phyloP scores from a whole-genome alignment of 352 stramenopile species.

The Globisporangium radiosum region DNA sequence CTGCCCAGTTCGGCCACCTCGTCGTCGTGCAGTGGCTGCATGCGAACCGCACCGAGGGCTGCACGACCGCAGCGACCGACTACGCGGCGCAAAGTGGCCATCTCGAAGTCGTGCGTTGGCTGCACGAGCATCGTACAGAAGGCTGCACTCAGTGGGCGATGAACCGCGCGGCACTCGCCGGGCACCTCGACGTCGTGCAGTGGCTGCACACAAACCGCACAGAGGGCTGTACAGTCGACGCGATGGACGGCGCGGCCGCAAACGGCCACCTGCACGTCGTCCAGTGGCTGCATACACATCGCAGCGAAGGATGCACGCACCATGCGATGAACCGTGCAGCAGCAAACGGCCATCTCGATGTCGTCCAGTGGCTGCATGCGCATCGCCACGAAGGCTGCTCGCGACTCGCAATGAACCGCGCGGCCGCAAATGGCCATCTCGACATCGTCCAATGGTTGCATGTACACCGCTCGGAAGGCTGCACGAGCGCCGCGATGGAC shows the following conservation, averaged over 20 bases:
- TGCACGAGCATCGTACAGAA: slow-evolving; percentile 3
- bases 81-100: slow-evolving; percentile 1
- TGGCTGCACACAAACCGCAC: too few relatives aligned
- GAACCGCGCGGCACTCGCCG: slow-evolving; percentile 2
- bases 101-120: neutral
- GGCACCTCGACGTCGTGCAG: neutral
- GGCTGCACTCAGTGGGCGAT: slow-evolving; percentile 8
- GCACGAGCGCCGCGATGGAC: too few relatives aligned
- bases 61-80: slow-evolving; percentile 1
- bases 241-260: too few relatives aligned
- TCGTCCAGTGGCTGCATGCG: slow-evolving; percentile 6
- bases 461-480: neutral
- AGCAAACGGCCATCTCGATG: neutral
- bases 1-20: slow-evolving; percentile 5
- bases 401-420: slow-evolving; percentile 3
- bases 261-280: slow-evolving; percentile 4
- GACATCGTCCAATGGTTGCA: slow-evolving; percentile 4
- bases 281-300: slow-evolving; percentile 7
- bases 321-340: slow-evolving; percentile 3
- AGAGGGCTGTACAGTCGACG: too few relatives aligned
- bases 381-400: slow-evolving; percentile 5
- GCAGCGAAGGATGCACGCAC: slow-evolving; percentile 1
- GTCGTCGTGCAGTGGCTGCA: slow-evolving; percentile 4
- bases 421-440: slow-evolving; percentile 3
- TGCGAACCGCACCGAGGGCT: neutral